These are phyloP conservation scores for Trichoderma polysporum DNA, from an alignment of 2,329 filamentous ascomycete species.

Conservation along the genomic window DNA sequence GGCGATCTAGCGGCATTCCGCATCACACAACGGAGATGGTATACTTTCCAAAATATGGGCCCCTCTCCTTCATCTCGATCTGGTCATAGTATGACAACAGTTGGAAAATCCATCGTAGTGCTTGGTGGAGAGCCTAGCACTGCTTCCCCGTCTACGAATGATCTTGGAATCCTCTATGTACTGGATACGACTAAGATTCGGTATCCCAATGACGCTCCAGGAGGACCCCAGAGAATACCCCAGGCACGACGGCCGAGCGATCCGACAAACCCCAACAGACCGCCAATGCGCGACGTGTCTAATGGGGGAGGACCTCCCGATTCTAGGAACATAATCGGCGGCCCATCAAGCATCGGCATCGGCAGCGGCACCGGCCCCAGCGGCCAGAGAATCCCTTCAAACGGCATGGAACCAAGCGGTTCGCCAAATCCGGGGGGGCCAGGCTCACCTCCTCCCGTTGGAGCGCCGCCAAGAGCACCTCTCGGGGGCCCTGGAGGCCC, in stretches of 20 bases:
- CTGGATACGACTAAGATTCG: constrained; percentile 95
- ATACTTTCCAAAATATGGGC: constrained; percentile 99
- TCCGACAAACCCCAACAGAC: constrained; percentile 37
- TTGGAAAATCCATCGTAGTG: constrained; percentile 88
- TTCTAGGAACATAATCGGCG: constrained; percentile 47
- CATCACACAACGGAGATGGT: constrained; percentile 83
- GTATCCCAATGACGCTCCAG: constrained; percentile 75
- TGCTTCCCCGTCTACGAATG: constrained; percentile 73
- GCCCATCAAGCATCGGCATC: constrained; percentile 36
- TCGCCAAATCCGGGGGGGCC: constrained; percentile 33
- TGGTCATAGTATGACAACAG: constrained; percentile 95
- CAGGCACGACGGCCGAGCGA: constrained; percentile 45
- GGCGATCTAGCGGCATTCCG: constrained; percentile 84
- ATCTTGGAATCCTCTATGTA: constrained; percentile 86
- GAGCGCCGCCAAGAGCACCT: constrained; percentile 3
- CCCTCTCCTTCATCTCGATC: constrained; percentile 90
- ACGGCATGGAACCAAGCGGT: constrained; percentile 37
- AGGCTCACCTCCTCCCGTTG: constrained; percentile 22
- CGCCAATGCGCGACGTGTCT: constrained; percentile 52
- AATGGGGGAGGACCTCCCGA: constrained; percentile 50
- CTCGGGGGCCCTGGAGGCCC: constrained; percentile 19
- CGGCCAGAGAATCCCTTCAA: constrained; percentile 40
- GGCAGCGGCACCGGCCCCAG: too few relatives aligned
- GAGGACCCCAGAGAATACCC: constrained; percentile 38
- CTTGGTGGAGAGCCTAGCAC: constrained; percentile 93